Conservation (phyloP, 2,329 filamentous ascomycete species). For the Arthrobotrys entomopaga region DNA sequence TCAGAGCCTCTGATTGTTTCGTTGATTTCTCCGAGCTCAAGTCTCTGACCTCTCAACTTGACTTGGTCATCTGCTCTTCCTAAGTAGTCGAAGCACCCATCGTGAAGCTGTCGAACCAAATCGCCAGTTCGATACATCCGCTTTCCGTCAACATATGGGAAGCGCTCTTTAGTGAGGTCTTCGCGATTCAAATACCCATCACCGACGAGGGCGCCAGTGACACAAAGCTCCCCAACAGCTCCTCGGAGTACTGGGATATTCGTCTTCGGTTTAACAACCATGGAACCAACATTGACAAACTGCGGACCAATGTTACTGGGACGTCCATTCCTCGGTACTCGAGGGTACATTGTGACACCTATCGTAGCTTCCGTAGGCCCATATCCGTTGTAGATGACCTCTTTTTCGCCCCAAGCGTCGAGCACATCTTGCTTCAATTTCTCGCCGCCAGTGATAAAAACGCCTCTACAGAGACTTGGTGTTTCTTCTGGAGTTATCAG, state of each 20-base stretch:
- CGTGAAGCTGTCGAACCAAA: constrained; percentile 80
- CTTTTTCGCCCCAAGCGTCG: constrained; percentile 80
- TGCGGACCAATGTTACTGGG: constrained; percentile 87
- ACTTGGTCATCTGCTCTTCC: constrained; percentile 91
- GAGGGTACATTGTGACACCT: constrained; percentile 87
- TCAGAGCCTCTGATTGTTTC: constrained; percentile 76
- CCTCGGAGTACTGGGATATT: constrained; percentile 78
- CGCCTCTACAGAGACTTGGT: constrained; percentile 79
- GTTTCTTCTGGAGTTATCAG: constrained; percentile 82
- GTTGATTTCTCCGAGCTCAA: constrained; percentile 93
- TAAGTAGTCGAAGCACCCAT: constrained; percentile 86
- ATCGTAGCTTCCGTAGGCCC: constrained; percentile 94
- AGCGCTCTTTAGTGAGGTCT: constrained; percentile 79
- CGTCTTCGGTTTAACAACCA: constrained; percentile 76
- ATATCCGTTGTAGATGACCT: constrained; percentile 87
- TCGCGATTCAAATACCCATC: constrained; percentile 85
- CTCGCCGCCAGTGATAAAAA: constrained; percentile 94
- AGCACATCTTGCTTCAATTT: constrained; percentile 88
- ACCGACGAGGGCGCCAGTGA: constrained; percentile 86
- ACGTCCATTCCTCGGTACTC: constrained; percentile 79
- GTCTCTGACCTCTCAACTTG: constrained; percentile 85
- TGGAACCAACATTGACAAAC: constrained; percentile 87
- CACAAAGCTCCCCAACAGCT: constrained; percentile 85
- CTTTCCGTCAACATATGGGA: constrained; percentile 66
- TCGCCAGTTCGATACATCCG: constrained; percentile 86